Base-by-base conservation (phyloP, 2,329 filamentous ascomycete species). In the Cladophialophora exuberans region DNA sequence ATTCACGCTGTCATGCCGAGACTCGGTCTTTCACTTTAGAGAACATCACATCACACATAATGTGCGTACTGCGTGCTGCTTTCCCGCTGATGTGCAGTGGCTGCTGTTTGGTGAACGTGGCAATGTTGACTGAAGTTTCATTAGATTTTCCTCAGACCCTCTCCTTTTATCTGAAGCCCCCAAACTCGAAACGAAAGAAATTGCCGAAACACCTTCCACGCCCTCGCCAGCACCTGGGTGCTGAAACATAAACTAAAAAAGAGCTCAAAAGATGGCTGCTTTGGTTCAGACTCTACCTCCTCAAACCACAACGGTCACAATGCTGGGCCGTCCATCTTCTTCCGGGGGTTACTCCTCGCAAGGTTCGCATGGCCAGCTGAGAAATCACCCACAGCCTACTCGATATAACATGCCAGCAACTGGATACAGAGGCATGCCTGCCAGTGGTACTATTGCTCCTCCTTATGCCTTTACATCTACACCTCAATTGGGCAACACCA, bases 211-310 rank as follows among this genome's bases (percentile, higher is more conserved):
- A 42, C 48, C 38, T 11, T 26, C 15, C 20, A 25, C 18, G 20
- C 47, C 18, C 20, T 18, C 28, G 18, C 25, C 17, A 42, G 26
- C 13, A 23, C 38, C 10, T 38, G 33, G 33, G 15, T 52, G 41
- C 36, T 38, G 26, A 52, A 35, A 54, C 36, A 23, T 26, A 17
- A 11, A 17, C 23, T 15, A 51, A 39, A 44, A 9, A 31, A 36
- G 45, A 64, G 69, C 20, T 22, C 15, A 69, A 79, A 87, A 71
- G 72, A 93, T 94, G 89, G 89, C 89, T 79, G 88, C 89, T 73
- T 80, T 93, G 79, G 87, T 92, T 69, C 89, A 93, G 76, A 84
- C 87, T 59, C 89, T 88, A 70, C 83, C 88, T 67, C 86, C 89
- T 76, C 87, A 90, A 74, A 84, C 85, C 68, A 85, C 87, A 64